These are phyloP conservation scores for Mychonastes homosphaera DNA, from an alignment of 139 green algal genomes.

Conservation along the genomic window DNA sequence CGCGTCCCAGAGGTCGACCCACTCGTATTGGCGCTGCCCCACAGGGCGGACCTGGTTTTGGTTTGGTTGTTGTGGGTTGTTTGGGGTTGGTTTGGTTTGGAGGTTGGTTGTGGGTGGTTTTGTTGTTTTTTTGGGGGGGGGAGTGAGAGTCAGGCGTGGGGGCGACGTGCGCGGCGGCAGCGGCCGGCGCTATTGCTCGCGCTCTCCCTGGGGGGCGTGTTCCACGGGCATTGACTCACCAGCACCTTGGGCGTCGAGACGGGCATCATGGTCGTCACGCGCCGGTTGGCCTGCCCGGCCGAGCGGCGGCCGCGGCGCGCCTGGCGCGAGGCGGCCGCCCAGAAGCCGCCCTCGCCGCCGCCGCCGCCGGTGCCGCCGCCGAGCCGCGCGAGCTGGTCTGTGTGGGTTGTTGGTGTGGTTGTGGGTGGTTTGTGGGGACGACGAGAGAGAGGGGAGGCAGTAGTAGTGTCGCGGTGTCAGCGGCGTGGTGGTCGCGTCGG, in stretches of 20 bases:
- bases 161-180: too few relatives aligned
- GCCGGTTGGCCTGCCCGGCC: conserved; percentile 15
- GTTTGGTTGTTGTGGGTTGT: too few relatives aligned
- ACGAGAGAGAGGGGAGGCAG: background rate
- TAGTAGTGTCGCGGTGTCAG: background rate
- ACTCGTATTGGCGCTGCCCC: conserved; percentile 43
- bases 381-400: background rate
- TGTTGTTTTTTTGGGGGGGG: too few relatives aligned
- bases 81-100: too few relatives aligned
- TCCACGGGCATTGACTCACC: too few relatives aligned
- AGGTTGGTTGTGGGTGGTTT: too few relatives aligned
- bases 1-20: conserved; percentile 53
- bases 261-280: conserved; percentile 40
- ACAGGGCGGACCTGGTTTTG: conserved; percentile 24
- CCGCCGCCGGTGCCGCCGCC: background rate
- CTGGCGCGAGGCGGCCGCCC: background rate
- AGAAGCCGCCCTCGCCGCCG: background rate
- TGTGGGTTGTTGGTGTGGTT: background rate
- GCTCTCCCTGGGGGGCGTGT: too few relatives aligned
- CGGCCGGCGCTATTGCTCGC: too few relatives aligned
- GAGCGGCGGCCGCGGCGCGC: background rate
- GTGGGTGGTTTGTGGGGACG: background rate
- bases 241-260: conserved; percentile 34
- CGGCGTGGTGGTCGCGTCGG: background rate
- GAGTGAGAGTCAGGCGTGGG: too few relatives aligned